Evolutionary conservation across 2,329 filamentous ascomycete species (phyloP).

Genomic region (Cercospora berteroae): DNA sequence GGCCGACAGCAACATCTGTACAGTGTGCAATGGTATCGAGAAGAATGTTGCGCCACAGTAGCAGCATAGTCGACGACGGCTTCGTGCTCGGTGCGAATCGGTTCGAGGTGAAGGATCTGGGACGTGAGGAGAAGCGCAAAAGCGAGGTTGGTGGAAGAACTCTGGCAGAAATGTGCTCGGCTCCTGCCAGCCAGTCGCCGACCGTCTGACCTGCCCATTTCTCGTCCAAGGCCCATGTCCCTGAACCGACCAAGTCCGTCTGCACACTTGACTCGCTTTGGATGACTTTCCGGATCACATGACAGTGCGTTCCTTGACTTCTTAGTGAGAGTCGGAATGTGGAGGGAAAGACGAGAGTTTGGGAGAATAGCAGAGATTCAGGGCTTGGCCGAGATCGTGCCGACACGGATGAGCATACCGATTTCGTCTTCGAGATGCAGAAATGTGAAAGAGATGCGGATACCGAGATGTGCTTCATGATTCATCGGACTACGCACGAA

Average conservation of each 20-base stretch:
- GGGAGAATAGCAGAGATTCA: background rate
- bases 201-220: background rate
- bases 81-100: background rate
- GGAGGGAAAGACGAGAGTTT: background rate
- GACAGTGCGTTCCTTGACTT: background rate
- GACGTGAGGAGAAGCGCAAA: background rate
- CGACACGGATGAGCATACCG: background rate
- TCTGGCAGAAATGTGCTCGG: background rate
- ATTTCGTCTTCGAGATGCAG: background rate
- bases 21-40: background rate
- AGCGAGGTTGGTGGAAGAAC: slow-evolving; percentile 7
- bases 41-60: background rate
- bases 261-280: slow-evolving; percentile 1
- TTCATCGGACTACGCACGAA: background rate
- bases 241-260: background rate
- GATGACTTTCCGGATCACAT: background rate
- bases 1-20: too few relatives aligned
- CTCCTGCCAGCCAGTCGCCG: background rate
- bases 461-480: background rate
- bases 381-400: background rate
- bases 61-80: background rate
- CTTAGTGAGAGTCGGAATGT: slow-evolving; percentile 2
- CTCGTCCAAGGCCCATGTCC: background rate
- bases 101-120: background rate
- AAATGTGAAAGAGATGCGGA: background rate